Percentiles rank a stretch among this genome's conserved stretches.
phyloP scores from a whole-genome alignment of 441 rosid genomes.

The Hypseocharis bilobata region DNA sequence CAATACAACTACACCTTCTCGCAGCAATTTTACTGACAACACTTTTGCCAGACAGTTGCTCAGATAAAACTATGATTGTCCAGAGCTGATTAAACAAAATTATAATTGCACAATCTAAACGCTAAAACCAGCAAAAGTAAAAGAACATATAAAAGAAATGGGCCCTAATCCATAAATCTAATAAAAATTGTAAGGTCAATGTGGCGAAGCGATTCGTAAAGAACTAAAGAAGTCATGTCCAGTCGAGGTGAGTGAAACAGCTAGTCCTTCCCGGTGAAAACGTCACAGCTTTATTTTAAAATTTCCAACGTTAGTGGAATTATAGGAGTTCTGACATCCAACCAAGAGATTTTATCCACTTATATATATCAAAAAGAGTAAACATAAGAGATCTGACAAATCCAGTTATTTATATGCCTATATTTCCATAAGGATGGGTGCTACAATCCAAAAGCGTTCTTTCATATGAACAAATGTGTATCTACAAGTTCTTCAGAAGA shows the following conservation, averaged over 20 bases:
- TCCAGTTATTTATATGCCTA: neutral
- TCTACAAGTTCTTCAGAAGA: neutral
- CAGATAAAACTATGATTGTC: too few relatives aligned
- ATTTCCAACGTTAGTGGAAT: neutral
- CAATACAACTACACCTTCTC: neutral
- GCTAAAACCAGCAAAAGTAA: too few relatives aligned
- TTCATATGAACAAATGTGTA: neutral
- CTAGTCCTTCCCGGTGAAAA: neutral
- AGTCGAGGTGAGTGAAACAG: neutral
- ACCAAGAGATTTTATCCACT: neutral
- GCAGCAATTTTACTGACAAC: neutral
- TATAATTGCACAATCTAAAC: too few relatives aligned
- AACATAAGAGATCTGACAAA: neutral
- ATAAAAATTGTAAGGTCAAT: neutral
- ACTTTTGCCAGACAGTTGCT: neutral
- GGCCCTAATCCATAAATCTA: neutral
- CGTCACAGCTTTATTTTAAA: neutral
- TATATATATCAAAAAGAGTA: too few relatives aligned
- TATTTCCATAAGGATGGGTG: neutral
- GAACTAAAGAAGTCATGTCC: neutral
- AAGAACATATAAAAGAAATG: neutral
- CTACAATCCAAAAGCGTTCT: neutral
- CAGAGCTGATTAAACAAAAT: too few relatives aligned
- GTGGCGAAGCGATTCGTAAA: neutral
- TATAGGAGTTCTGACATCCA: neutral